Conservation (phyloP, 352 stramenopile species). For the Hyaloperonospora brassicae region DNA sequence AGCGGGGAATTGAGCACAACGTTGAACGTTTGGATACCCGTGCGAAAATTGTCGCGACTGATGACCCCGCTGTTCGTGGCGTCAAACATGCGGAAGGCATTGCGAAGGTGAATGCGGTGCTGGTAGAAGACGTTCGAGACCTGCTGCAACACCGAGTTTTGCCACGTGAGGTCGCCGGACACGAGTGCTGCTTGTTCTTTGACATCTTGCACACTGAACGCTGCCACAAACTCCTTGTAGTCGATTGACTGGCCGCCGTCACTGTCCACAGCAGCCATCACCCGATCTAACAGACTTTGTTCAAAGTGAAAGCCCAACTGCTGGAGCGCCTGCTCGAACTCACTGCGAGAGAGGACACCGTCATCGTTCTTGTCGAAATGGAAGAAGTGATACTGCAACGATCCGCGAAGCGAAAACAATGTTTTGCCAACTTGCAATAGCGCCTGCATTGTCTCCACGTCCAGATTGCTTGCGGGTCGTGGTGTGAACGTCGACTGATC, state of each 20-base stretch:
- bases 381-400: slow-evolving; percentile 75
- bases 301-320: slow-evolving; percentile 64
- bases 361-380: slow-evolving; percentile 82
- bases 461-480: slow-evolving; percentile 47
- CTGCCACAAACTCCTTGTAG: slow-evolving; percentile 89
- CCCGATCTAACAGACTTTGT: slow-evolving; percentile 45
- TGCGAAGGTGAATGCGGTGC: slow-evolving; percentile 88
- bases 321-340: slow-evolving; percentile 66
- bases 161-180: slow-evolving; percentile 77
- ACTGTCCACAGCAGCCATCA: slow-evolving; percentile 83
- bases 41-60: slow-evolving; percentile 78
- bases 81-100: slow-evolving; percentile 90
- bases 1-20: slow-evolving; percentile 85
- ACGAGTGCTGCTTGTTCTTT: slow-evolving; percentile 54
- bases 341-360: slow-evolving; percentile 64
- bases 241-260: slow-evolving; percentile 86
- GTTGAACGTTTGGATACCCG: slow-evolving; percentile 81
- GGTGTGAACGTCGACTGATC: slow-evolving; percentile 56
- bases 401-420: slow-evolving; percentile 63
- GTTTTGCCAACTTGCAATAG: slow-evolving; percentile 71
- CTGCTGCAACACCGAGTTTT: slow-evolving; percentile 88
- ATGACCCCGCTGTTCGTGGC: slow-evolving; percentile 74
- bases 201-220: slow-evolving; percentile 79
- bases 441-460: slow-evolving; percentile 76
- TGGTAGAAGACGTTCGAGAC: slow-evolving; percentile 93